phyloP scores from a whole-genome alignment of 1,139 yeast genomes.

The Diutina neorugosa region DNA sequence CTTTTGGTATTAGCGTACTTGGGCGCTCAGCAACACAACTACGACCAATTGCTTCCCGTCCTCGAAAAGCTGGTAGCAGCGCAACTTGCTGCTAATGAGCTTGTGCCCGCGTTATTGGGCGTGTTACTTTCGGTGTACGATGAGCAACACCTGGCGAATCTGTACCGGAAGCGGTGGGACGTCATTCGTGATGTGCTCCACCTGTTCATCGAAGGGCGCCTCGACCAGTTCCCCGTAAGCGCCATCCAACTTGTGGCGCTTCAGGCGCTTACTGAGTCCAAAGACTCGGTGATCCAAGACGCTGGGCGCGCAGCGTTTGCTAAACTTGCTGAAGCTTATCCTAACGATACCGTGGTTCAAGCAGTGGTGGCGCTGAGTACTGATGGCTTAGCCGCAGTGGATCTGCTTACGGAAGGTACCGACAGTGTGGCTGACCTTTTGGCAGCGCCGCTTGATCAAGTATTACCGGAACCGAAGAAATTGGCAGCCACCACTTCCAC shows the following conservation, averaged over 20 bases:
- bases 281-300: conserved; percentile 14
- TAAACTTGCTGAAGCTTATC: conserved; percentile 15
- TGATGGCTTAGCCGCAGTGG: conserved; percentile 20
- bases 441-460: conserved; percentile 12
- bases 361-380: conserved; percentile 15
- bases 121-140: conserved; percentile 38
- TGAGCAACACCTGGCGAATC: conserved; percentile 14
- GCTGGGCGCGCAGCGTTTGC: conserved; percentile 21
- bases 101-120: conserved; percentile 33
- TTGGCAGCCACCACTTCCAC: background rate
- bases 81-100: background rate
- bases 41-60: conserved; percentile 31
- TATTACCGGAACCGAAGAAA: conserved; percentile 5
- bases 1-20: conserved; percentile 30
- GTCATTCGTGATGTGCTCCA: conserved; percentile 5
- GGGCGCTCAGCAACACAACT: conserved; percentile 24
- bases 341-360: conserved; percentile 22
- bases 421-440: conserved; percentile 19
- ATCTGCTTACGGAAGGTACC: conserved; percentile 17
- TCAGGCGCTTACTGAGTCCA: conserved; percentile 11
- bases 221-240: conserved; percentile 2
- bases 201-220: conserved; percentile 4
- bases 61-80: conserved; percentile 24
- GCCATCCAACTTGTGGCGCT: conserved; percentile 14
- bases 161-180: conserved; percentile 11